phyloP scores from a whole-genome alignment of 2,329 filamentous ascomycete genomes.

The Lasiodiplodia sp. region DNA sequence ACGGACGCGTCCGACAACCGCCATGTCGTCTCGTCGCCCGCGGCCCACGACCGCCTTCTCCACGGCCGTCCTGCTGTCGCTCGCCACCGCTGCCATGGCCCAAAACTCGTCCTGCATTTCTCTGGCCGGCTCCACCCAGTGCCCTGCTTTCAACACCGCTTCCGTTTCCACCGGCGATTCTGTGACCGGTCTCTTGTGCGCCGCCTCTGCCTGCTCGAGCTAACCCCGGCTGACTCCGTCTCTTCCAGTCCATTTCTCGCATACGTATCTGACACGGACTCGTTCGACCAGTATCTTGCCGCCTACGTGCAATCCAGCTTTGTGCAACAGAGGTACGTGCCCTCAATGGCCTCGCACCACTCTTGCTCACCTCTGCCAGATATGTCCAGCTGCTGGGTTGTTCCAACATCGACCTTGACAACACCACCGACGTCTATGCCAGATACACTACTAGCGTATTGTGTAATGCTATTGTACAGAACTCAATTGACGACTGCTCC shows the following conservation, averaged over 20 bases:
- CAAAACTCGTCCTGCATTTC: conserved; percentile 64
- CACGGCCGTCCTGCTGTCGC: conserved; percentile 12
- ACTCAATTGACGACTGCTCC: conserved; percentile 75
- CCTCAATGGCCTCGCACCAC: neutral
- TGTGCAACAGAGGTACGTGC: conserved; percentile 75
- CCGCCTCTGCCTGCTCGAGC: conserved; percentile 9
- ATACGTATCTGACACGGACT: conserved; percentile 75
- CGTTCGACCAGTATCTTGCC: conserved; percentile 79
- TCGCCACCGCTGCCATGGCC: conserved; percentile 19
- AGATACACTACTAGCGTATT: conserved; percentile 91
- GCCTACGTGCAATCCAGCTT: conserved; percentile 78
- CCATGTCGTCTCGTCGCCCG: conserved; percentile 9
- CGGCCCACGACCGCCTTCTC: neutral
- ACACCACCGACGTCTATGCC: conserved; percentile 85
- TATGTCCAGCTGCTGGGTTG: conserved; percentile 86
- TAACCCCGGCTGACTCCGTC: conserved; percentile 29
- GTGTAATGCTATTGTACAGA: conserved; percentile 93
- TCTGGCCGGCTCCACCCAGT: conserved; percentile 72
- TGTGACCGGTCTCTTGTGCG: conserved; percentile 69
- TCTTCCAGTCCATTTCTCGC: conserved; percentile 78
- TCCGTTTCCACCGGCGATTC: conserved; percentile 71
- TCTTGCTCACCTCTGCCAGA: conserved; percentile 57
- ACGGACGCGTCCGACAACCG: conserved; percentile 15
- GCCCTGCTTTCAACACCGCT: conserved; percentile 74
- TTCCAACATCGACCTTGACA: conserved; percentile 74